Evolutionary conservation across 139 green algal genomes (phyloP), one percentile per base, ranked within the genome.

Genomic region (Micromonas pusilla): DNA sequence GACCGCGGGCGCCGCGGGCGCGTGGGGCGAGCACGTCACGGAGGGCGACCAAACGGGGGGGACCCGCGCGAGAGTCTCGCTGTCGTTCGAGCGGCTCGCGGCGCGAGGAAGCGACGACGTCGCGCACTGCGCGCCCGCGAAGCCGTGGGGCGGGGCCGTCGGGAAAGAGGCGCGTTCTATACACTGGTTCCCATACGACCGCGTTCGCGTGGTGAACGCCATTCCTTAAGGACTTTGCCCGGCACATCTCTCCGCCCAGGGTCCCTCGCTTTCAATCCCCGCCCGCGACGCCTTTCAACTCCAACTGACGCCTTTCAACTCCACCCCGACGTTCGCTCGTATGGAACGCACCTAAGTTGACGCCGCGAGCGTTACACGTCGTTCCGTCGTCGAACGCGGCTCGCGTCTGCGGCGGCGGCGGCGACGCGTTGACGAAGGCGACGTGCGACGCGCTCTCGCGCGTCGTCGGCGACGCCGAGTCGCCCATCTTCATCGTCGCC

Each of bases 81-180:
- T n/a, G n/a, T n/a, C n/a, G n/a, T n/a, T n/a, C n/a, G n/a, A n/a
- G n/a, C n/a, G n/a, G n/a, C n/a, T n/a, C n/a, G n/a, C n/a, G n/a
- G n/a, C n/a, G n/a, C n/a, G n/a, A n/a, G 19, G 52, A 16, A 57
- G 45, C 45, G 45, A 57, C 9, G 45, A 57, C 45, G 23, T 36
- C 3, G 28, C 63, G 28, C 63, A 70, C 28, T 75, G 68, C 37
- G 37, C 36, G 68, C 68, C 68, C 2, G 36, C 30, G 68, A 75
- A 9, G 36, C 34, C 37, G 20, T 75, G 68, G 68, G 19, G 32
- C 31, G 68, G 68, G 16, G 30, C 26, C 23, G 53, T 75, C 23
- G 30, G 9, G 19, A 34, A 30, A 31, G 21, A 57, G 13, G 31
- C 25, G 1, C 66, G 63, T 30, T 26, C n/a, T 28, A 23, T 72